Evolutionary conservation across 2,329 filamentous ascomycete genomes (phyloP).

Genomic region (Emergomyces africanus): DNA sequence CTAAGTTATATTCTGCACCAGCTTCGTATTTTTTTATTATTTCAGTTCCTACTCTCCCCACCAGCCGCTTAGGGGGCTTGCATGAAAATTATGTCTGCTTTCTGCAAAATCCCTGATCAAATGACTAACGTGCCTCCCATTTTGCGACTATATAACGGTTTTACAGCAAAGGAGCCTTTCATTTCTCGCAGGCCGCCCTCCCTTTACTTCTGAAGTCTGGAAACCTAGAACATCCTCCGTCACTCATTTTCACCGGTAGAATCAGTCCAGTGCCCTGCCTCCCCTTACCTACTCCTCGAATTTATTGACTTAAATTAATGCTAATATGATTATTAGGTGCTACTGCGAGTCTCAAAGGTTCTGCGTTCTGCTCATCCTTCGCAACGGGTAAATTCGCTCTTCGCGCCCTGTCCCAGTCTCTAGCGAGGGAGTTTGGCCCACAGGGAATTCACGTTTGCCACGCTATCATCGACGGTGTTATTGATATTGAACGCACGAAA

Average conservation of each 20-base stretch:
- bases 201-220: constrained; percentile 55
- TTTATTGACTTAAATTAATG: not conserved
- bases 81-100: too few species aligned
- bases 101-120: not conserved
- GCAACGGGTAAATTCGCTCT: constrained; percentile 70
- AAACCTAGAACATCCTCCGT: constrained; percentile 52
- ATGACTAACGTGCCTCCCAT: not conserved
- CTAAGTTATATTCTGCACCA: not conserved
- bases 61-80: not conserved
- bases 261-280: not conserved
- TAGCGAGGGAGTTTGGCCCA: constrained; percentile 74
- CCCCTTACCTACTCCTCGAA: not conserved
- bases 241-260: constrained; percentile 58
- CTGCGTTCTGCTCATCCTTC: constrained; percentile 56
- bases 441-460: constrained; percentile 74
- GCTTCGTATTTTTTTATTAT: not conserved
- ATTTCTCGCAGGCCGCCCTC: constrained; percentile 60
- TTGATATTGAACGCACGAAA: constrained; percentile 64
- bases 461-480: constrained; percentile 71
- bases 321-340: constrained; percentile 41
- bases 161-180: constrained; percentile 49
- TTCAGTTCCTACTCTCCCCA: not conserved
- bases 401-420: constrained; percentile 58
- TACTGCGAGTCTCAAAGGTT: constrained; percentile 65
- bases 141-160: not conserved